A percentile compares a stretch with the other conserved stretches of the same genome.
These are phyloP conservation scores for Sporothrix pallida DNA, from an alignment of 2,329 filamentous ascomycete genomes.

Conservation along the genomic window DNA sequence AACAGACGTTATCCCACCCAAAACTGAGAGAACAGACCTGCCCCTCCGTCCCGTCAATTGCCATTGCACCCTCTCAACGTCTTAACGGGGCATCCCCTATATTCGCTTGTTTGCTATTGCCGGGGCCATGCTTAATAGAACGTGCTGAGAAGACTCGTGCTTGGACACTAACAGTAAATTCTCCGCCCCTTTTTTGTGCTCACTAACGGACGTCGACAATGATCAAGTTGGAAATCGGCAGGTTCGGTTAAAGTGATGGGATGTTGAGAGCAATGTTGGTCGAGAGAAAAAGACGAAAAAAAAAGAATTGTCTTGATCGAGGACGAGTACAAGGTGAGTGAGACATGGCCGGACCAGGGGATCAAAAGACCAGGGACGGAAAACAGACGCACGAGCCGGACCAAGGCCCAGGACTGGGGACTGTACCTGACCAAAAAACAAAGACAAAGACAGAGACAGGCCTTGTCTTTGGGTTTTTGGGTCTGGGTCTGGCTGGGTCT, in stretches of 20 bases:
- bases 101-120: constrained; percentile 20
- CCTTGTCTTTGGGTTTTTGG: too few species aligned
- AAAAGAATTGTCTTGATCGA: background rate
- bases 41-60: constrained; percentile 15
- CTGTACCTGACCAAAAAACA: background rate
- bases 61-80: background rate
- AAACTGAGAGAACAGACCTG: background rate
- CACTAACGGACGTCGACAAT: background rate
- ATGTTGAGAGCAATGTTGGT: background rate
- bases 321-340: background rate
- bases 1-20: background rate
- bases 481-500: background rate
- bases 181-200: constrained; percentile 1
- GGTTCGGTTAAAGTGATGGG: background rate
- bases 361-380: background rate
- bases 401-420: background rate
- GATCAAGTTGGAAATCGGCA: too few species aligned
- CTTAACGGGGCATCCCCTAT: background rate
- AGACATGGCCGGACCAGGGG: background rate
- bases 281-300: background rate
- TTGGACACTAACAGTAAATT: too few species aligned
- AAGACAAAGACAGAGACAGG: background rate
- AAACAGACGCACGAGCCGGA: constrained; percentile 4
- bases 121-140: background rate
- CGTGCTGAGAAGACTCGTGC: too few species aligned